Conservation (phyloP, 1,284 basidiomycete genomes). For the Ceratobasidium sp. region DNA sequence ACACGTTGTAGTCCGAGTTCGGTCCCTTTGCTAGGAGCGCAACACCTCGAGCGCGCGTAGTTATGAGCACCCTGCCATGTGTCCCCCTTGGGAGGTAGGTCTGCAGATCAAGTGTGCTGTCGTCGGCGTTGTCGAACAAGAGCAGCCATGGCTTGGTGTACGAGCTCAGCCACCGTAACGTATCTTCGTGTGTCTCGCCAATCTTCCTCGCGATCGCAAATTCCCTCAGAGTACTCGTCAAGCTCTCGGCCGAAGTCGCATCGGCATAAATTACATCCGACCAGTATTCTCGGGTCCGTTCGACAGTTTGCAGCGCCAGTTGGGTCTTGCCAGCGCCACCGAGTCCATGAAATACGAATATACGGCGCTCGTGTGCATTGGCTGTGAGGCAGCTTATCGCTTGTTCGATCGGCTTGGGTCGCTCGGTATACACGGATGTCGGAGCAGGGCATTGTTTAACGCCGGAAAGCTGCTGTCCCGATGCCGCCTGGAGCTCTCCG, state of each 20-base stretch:
- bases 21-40: neutral
- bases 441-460: constrained; percentile 9
- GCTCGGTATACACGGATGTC: neutral
- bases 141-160: constrained; percentile 28
- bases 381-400: neutral
- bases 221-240: neutral
- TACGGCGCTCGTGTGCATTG: neutral
- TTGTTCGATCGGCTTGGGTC: neutral
- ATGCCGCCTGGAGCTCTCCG: neutral
- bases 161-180: constrained; percentile 21
- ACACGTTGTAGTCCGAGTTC: constrained; percentile 15
- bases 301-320: neutral
- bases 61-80: constrained; percentile 21
- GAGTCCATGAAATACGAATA: constrained; percentile 39
- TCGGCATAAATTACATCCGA: constrained; percentile 35
- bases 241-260: constrained; percentile 7
- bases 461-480: neutral
- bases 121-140: constrained; percentile 44
- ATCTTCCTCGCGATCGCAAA: neutral
- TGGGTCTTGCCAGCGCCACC: no score
- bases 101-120: neutral
- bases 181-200: constrained; percentile 8
- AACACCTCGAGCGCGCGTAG: constrained; percentile 18
- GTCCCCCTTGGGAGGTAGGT: constrained; percentile 12
- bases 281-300: constrained; percentile 2